These are phyloP conservation scores for Chimonanthus praecox DNA, from an alignment of 164 flowering plant species.

Conservation along the genomic window DNA sequence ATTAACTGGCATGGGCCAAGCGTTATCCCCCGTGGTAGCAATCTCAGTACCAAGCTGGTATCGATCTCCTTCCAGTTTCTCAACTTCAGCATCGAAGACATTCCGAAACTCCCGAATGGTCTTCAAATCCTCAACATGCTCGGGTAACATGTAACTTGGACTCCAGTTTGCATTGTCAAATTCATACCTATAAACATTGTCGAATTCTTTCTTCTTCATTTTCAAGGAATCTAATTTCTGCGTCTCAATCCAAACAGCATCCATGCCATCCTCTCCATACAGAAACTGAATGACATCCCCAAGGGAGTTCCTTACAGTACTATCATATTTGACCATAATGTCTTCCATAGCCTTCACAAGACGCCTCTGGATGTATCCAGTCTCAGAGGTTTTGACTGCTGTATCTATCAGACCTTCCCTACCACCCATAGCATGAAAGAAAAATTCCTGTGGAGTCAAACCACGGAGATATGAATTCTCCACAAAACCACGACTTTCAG, in stretches of 20 bases:
- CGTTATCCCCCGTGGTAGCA: slow-evolving; percentile 84
- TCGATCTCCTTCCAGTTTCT: slow-evolving; percentile 86
- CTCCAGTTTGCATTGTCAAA: slow-evolving; percentile 78
- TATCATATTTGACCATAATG: slow-evolving; percentile 99
- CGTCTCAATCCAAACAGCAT: slow-evolving; percentile 94
- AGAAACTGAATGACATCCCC: slow-evolving; percentile 98
- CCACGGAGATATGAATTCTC: slow-evolving; percentile 97
- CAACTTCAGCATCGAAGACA: slow-evolving; percentile 95
- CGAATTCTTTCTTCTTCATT: slow-evolving; percentile 75
- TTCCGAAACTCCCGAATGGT: slow-evolving; percentile 39
- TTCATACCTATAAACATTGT: slow-evolving; percentile 63
- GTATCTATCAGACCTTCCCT: slow-evolving; percentile 99
- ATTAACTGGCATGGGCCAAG: slow-evolving; percentile 95
- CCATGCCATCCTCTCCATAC: slow-evolving; percentile 99
- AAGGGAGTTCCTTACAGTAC: slow-evolving; percentile 90
- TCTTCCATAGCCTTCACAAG: slow-evolving; percentile 99
- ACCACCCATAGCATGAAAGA: slow-evolving; percentile 99
- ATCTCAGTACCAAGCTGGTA: slow-evolving; percentile 90
- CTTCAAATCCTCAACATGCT: slow-evolving; percentile 81
- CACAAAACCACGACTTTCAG: slow-evolving; percentile 99
- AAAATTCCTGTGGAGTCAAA: slow-evolving; percentile 95
- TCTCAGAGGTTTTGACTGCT: slow-evolving; percentile 98
- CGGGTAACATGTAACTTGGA: slow-evolving; percentile 79
- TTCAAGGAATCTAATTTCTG: slow-evolving; percentile 91
- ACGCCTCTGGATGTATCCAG: slow-evolving; percentile 97